Base-by-base conservation (phyloP, 2,329 filamentous ascomycete species). In the Paracorniculantispora psalliotae region DNA sequence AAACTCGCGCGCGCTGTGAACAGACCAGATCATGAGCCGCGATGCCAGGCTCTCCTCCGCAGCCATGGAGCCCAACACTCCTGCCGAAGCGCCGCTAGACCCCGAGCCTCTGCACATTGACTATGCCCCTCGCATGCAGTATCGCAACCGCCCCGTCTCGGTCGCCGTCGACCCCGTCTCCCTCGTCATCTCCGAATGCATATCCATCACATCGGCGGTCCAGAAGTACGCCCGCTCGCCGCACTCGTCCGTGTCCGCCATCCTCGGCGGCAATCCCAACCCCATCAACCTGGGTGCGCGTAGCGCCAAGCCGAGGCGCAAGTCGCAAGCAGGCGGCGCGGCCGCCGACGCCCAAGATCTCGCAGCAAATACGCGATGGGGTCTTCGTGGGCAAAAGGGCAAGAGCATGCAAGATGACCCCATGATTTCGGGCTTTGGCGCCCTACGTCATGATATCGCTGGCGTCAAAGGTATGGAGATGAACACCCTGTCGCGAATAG, bases 381-480 rank as follows among this genome's bases (percentile, higher is more conserved):
- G 94, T 0, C 75, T 97, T 61, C 82, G 94, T 61, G 94, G 93
- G 35, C 96, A 96, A 82, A 96, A 92, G 76, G 93, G 92, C 54
- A 96, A 93, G 79, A 96, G 91, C 77, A 89, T 97, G 82, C 92
- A 97, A 75, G 94, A 97, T 74, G 96, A 97, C 68, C 94, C 94
- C 41, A 81, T 99, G 67, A 96, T 99, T 78, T 89, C 92, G 63
- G 93, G 91, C 15, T 99, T 99, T 76, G 91, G 92, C 53, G 89
- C 91, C 67, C 77, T 99, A 64, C 85, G 94, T 61, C 88, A 90
- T 68, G 93, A 97, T 71, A 80, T 99, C 65, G 91, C 92, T 63
- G 86, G 85, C 51, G 90, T 92, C 67, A 93, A 87, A 84, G 86
- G 89, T 91, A 75, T 57, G 74, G 35, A 46, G 17, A 23, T 10